Conservation (phyloP, 495 filamentous ascomycete genomes). For the Neurospora tetrasperma region DNA sequence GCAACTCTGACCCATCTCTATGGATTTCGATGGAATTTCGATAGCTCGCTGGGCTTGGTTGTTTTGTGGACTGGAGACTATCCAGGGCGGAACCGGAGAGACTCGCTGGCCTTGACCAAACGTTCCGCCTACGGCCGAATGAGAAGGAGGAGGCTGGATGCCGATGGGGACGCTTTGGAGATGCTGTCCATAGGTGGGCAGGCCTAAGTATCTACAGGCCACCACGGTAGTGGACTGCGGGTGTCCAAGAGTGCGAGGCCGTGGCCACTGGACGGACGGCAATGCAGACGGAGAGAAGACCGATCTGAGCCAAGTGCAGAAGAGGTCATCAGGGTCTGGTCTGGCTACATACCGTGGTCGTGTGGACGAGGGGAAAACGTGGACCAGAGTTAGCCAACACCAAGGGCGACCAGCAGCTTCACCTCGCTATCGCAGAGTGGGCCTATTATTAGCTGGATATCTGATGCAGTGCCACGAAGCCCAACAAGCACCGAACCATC, state of each 20-base stretch:
- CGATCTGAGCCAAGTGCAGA: constrained; percentile 18
- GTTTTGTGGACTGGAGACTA: constrained; percentile 9
- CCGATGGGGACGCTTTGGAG: constrained; percentile 3
- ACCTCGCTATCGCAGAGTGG: constrained; percentile 11
- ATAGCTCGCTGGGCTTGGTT: constrained; percentile 6
- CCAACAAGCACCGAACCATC: constrained; percentile 7
- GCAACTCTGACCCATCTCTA: constrained; percentile 8
- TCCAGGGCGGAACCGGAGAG: neutral
- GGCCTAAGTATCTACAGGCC: neutral
- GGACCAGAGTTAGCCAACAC: constrained; percentile 20
- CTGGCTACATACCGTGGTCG: neutral
- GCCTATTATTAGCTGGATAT: constrained; percentile 23
- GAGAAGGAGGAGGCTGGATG: constrained; percentile 6
- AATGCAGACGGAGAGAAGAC: constrained; percentile 12
- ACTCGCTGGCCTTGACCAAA: neutral
- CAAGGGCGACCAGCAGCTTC: constrained; percentile 5
- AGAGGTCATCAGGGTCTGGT: constrained; percentile 2
- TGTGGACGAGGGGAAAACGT: constrained; percentile 14
- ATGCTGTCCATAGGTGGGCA: neutral
- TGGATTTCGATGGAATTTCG: neutral
- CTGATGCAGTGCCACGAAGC: constrained; percentile 25
- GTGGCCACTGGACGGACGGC: constrained; percentile 4
- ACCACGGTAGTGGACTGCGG: neutral
- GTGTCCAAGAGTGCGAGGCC: neutral
- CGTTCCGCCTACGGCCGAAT: constrained; percentile 7